Conservation (phyloP, 1,284 basidiomycete species). For the Fistulinella staudtii region DNA sequence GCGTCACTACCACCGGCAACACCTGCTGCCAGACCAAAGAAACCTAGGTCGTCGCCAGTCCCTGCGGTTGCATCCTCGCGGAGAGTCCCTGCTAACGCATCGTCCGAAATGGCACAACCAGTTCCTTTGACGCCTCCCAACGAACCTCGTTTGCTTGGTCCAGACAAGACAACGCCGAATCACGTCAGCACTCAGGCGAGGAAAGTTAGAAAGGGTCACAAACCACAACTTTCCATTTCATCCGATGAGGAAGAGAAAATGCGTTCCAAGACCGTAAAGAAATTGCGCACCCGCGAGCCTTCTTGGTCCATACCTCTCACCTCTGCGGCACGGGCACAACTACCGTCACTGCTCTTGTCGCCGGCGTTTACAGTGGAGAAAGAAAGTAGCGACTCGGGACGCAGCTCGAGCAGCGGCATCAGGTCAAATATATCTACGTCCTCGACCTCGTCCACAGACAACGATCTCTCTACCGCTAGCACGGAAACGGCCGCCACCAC, state of each 20-base stretch:
- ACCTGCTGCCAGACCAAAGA: constrained; percentile 19
- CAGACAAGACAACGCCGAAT: constrained; percentile 25
- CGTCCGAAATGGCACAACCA: constrained; percentile 6
- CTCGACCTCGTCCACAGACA: constrained; percentile 33
- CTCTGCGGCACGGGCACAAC: constrained; percentile 1
- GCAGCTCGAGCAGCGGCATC: constrained; percentile 15
- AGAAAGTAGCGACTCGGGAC: constrained; percentile 14
- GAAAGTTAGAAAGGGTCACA: constrained; percentile 30
- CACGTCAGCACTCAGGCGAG: constrained; percentile 13
- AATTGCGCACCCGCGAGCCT: constrained; percentile 44
- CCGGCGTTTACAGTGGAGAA: constrained; percentile 15
- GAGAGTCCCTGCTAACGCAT: constrained; percentile 3
- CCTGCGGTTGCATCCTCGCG: constrained; percentile 2
- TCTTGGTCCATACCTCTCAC: constrained; percentile 20
- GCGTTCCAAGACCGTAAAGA: constrained; percentile 58
- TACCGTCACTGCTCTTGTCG: constrained; percentile 23
- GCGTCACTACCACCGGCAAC: constrained; percentile 12
- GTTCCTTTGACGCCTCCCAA: constrained; percentile 25
- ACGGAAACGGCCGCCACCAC: constrained; percentile 33
- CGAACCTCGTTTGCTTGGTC: constrained; percentile 8
- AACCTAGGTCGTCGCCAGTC: constrained; percentile 9
- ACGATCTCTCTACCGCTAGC: constrained; percentile 33
- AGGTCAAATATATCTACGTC: constrained; percentile 25
- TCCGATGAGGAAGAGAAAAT: constrained; percentile 75
- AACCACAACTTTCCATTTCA: constrained; percentile 45